Evolutionary conservation across 148 eudicot genomes (phyloP).

Genomic region (Linanthus parryae): DNA sequence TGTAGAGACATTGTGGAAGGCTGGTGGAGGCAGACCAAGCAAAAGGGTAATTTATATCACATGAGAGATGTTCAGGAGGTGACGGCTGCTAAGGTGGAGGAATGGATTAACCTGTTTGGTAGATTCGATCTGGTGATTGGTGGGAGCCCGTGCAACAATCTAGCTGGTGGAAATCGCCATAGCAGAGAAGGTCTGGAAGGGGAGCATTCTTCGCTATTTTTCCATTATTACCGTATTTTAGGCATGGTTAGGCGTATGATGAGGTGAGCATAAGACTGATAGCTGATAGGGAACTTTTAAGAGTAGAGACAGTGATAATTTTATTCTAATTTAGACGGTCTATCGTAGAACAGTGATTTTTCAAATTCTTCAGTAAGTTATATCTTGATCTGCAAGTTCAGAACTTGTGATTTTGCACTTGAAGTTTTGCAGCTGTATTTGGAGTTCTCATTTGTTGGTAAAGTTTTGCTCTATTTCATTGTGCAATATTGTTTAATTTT

Average conservation of each 20-base stretch:
- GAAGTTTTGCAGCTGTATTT: no score
- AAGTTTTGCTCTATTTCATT: no score
- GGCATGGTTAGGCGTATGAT: conserved; percentile 15
- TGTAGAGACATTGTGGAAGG: conserved; percentile 10
- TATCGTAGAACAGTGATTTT: no score
- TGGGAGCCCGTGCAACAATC: conserved; percentile 47
- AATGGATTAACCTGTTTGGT: conserved; percentile 12
- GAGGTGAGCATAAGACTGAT: background rate
- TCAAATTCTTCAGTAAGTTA: no score
- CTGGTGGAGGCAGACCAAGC: conserved; percentile 38
- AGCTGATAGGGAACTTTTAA: background rate
- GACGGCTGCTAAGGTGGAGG: background rate
- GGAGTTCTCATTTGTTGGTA: no score
- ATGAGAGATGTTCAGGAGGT: conserved; percentile 22
- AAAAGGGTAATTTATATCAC: conserved; percentile 23
- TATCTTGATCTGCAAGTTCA: no score
- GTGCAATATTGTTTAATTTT: no score
- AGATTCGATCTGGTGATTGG: conserved; percentile 43
- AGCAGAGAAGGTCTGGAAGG: conserved; percentile 30
- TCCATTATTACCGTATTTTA: conserved; percentile 21
- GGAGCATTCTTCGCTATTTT: conserved; percentile 32
- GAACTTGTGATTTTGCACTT: no score
- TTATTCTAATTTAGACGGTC: no score
- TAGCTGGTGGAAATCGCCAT: conserved; percentile 32
- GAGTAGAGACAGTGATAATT: no score